phyloP scores from a whole-genome alignment of 2,329 filamentous ascomycete species.

The Alternaria conjuncta region DNA sequence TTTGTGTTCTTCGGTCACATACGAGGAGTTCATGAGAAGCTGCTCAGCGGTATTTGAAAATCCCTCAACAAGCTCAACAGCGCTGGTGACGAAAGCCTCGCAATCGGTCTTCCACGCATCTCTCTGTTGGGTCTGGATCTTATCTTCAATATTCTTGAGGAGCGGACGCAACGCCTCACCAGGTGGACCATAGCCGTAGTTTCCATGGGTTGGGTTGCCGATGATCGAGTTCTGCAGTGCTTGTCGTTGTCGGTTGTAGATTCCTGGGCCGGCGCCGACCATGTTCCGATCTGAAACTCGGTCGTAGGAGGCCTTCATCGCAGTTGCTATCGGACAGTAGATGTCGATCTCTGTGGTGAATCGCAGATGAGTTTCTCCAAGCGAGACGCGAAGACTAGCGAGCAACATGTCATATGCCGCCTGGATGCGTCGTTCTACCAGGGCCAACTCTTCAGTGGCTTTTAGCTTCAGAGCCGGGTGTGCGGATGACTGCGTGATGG shows the following conservation, averaged over 20 bases:
- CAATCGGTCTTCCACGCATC: constrained; percentile 2
- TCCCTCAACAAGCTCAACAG: background rate
- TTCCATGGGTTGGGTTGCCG: background rate
- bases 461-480: constrained; percentile 1
- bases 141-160: background rate
- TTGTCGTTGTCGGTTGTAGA: constrained; percentile 1
- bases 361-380: constrained; percentile 2
- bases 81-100: background rate
- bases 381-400: background rate
- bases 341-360: constrained; percentile 18
- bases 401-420: background rate
- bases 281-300: background rate
- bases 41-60: constrained; percentile 3
- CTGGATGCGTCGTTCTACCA: background rate
- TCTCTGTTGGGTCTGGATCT: background rate
- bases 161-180: background rate
- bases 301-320: constrained; percentile 10
- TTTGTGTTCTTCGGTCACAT: constrained; percentile 4
- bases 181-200: background rate
- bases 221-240: background rate
- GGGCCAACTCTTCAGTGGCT: constrained; percentile 1
- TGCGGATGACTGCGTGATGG: background rate
- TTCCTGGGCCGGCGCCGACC: background rate
- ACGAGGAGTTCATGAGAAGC: constrained; percentile 2
- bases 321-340: constrained; percentile 7